Evolutionary conservation across 768 basidiomycete species (phyloP).

Genomic region (Flagelloscypha sp.): DNA sequence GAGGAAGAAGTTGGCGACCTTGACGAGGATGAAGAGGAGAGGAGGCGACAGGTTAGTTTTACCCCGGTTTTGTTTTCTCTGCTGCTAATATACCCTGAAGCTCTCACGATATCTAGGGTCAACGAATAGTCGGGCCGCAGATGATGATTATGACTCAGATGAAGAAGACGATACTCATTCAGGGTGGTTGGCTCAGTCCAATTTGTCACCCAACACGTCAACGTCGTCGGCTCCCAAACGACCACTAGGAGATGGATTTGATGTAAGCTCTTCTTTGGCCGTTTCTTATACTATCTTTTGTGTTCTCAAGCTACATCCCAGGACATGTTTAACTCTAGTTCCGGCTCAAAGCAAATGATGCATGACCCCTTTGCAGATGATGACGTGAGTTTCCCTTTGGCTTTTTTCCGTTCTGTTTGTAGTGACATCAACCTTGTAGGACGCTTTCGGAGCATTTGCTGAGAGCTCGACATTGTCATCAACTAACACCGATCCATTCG

Average conservation of each 20-base stretch:
- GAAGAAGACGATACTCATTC: slow-evolving; percentile 58
- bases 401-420: slow-evolving; percentile 2
- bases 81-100: slow-evolving; percentile 25
- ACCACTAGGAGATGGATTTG: slow-evolving; percentile 40
- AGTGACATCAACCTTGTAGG: slow-evolving; percentile 23
- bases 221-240: slow-evolving; percentile 42
- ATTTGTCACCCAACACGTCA: slow-evolving; percentile 49
- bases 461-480: slow-evolving; percentile 44
- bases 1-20: slow-evolving; percentile 34
- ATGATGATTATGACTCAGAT: slow-evolving; percentile 38
- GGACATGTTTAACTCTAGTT: slow-evolving; percentile 45
- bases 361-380: slow-evolving; percentile 48
- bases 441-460: slow-evolving; percentile 76
- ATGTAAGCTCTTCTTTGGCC: slow-evolving; percentile 32
- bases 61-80: slow-evolving; percentile 1
- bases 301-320: slow-evolving; percentile 13
- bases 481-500: slow-evolving; percentile 45
- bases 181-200: slow-evolving; percentile 75
- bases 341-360: slow-evolving; percentile 26
- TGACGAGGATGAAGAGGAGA: slow-evolving; percentile 35
- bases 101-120: slow-evolving; percentile 73
- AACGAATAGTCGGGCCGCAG: slow-evolving; percentile 46
- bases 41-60: slow-evolving; percentile 34
- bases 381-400: slow-evolving; percentile 32
- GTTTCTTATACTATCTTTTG: neutral